Conservation (phyloP, 441 rosid genomes). For the Adansonia gregorii region DNA sequence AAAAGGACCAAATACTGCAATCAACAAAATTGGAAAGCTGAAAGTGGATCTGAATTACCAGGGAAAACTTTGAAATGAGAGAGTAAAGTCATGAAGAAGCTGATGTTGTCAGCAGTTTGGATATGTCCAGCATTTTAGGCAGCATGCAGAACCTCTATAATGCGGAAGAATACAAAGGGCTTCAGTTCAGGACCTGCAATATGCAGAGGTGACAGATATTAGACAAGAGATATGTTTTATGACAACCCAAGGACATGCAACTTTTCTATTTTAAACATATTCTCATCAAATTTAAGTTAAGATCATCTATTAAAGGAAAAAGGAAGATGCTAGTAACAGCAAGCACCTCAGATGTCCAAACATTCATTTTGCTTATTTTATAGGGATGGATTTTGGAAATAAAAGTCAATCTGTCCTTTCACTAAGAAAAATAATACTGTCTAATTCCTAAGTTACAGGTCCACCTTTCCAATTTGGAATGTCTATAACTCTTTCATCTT, state of each 20-base stretch:
- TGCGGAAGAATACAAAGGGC: constrained; percentile 52
- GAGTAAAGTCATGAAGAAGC: constrained; percentile 71
- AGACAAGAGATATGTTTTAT: background rate
- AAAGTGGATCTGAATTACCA: constrained; percentile 46
- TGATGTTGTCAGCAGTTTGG: constrained; percentile 65
- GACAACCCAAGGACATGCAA: background rate
- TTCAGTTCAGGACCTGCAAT: constrained; percentile 71
- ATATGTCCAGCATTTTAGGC: constrained; percentile 71
- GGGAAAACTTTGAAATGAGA: constrained; percentile 59
- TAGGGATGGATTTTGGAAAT: background rate
- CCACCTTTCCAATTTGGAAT: background rate
- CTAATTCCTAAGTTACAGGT: background rate
- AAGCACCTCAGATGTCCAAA: constrained; percentile 10
- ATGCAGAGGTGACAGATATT: constrained; percentile 8
- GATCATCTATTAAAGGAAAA: background rate
- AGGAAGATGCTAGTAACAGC: background rate
- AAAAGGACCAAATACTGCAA: background rate
- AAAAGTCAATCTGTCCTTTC: constrained; percentile 9
- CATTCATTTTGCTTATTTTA: background rate
- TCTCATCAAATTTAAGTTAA: constrained; percentile 10
- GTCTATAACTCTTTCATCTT: background rate
- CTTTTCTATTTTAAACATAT: constrained; percentile 15
- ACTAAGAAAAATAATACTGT: background rate
- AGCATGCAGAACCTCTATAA: constrained; percentile 67
- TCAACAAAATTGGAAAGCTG: constrained; percentile 4